Percentiles rank a stretch among this genome's conserved stretches.
Conservation (phyloP, 2,329 filamentous ascomycete genomes). For the Seiridium cupressi region DNA sequence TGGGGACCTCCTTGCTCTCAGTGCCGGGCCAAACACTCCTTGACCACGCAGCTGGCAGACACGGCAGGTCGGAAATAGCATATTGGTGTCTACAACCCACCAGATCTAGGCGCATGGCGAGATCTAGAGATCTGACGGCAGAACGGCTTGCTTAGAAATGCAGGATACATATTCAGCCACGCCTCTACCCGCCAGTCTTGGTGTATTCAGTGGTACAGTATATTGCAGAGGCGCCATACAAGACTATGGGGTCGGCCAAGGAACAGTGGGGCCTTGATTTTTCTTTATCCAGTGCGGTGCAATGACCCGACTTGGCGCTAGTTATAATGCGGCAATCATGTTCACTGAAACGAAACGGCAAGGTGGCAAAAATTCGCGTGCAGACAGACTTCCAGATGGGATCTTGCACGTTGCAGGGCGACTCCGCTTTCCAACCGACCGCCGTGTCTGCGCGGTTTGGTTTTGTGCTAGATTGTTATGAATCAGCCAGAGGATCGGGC, state of each 20-base stretch:
- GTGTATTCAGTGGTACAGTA: too few species aligned
- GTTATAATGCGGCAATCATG: background rate
- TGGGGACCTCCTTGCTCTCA: too few species aligned
- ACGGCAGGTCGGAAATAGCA: background rate
- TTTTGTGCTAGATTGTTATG: too few species aligned
- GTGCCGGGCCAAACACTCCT: background rate
- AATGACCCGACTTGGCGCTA: background rate
- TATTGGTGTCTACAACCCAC: background rate
- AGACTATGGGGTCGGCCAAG: background rate
- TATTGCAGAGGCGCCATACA: too few species aligned
- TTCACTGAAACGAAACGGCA: background rate
- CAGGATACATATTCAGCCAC: background rate
- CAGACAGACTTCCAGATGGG: background rate
- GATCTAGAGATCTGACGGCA: background rate
- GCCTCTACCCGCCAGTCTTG: too few species aligned
- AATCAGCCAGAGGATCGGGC: too few species aligned
- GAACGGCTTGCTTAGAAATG: background rate
- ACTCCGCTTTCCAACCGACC: too few species aligned
- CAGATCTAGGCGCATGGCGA: background rate
- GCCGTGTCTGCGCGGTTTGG: too few species aligned
- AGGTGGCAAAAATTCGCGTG: background rate
- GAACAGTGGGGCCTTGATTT: background rate
- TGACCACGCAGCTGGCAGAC: background rate
- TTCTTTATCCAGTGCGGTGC: background rate
- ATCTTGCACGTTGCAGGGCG: too few species aligned